Evolutionary conservation across 768 basidiomycete genomes (phyloP).

Genomic region (Asterophora lycoperdoides): DNA sequence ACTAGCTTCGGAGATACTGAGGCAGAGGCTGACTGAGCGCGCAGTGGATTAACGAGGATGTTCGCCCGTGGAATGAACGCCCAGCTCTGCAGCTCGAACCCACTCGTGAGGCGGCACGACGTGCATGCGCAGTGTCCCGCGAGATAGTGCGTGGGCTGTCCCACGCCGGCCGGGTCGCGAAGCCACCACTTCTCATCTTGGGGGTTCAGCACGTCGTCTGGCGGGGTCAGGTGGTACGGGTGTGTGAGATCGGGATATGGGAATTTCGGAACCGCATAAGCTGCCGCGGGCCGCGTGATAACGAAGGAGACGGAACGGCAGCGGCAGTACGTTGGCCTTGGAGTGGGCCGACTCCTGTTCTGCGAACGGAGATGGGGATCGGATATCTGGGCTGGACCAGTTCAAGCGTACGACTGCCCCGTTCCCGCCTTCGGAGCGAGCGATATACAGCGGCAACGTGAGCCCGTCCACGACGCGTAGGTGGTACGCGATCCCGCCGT

Average conservation of each 20-base stretch:
- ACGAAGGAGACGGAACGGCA: conserved; percentile 8
- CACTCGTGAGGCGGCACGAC: conserved; percentile 19
- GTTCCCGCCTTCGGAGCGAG: background rate
- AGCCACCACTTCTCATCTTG: conserved; percentile 23
- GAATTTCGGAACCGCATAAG: conserved; percentile 3
- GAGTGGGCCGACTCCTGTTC: conserved; percentile 1
- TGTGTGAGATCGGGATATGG: conserved; percentile 19
- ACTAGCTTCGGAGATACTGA: no score
- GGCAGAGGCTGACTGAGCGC: no score
- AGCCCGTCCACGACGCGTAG: conserved; percentile 4
- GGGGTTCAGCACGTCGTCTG: conserved; percentile 5
- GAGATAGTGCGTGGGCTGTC: conserved; percentile 17
- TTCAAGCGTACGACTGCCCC: no score
- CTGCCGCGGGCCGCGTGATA: conserved; percentile 13
- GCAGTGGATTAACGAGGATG: no score
- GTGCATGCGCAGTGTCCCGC: conserved; percentile 22
- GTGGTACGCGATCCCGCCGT: conserved; percentile 11
- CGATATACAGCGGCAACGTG: conserved; percentile 8
- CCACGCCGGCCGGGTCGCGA: conserved; percentile 8
- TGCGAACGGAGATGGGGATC: no score
- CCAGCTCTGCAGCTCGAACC: conserved; percentile 22
- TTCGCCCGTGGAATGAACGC: conserved; percentile 13
- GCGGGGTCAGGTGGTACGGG: conserved; percentile 7
- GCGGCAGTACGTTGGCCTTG: conserved; percentile 8
- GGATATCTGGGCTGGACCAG: no score